Conservation (phyloP, 176 grass and related monocot genomes). For the Triticum urartu region DNA sequence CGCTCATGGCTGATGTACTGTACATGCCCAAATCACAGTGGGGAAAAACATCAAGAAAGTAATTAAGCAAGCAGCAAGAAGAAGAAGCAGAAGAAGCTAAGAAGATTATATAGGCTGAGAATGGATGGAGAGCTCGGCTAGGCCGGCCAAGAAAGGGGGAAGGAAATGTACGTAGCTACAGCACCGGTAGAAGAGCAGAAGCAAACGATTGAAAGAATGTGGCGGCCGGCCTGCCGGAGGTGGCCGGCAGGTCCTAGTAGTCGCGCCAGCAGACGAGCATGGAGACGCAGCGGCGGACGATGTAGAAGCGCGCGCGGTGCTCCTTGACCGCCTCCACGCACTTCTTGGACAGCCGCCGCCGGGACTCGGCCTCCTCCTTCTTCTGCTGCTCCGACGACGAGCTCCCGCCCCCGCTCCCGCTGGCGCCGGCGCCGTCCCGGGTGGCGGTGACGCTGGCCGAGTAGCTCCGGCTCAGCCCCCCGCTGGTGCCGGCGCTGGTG, state of each 20-base stretch:
- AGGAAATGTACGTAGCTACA: not conserved
- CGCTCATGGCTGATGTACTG: not conserved
- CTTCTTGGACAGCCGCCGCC: constrained; percentile 33
- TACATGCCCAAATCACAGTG: not conserved
- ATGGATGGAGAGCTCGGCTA: not conserved
- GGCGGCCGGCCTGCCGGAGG: not conserved
- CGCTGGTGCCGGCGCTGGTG: not conserved
- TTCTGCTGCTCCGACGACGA: not conserved
- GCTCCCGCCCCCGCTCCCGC: not conserved
- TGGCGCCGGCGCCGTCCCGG: not conserved
- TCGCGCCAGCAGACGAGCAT: constrained; percentile 84
- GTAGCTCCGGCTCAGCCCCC: constrained; percentile 44
- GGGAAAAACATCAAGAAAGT: not conserved
- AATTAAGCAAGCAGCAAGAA: not conserved
- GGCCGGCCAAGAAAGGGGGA: not conserved
- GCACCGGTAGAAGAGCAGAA: not conserved
- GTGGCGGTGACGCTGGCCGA: constrained; percentile 42
- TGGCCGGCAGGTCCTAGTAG: constrained; percentile 19
- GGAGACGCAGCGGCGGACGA: constrained; percentile 71
- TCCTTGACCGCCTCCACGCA: constrained; percentile 65
- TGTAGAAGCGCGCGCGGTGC: constrained; percentile 65
- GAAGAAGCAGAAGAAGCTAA: not conserved
- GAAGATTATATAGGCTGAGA: not conserved
- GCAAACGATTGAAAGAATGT: not conserved
- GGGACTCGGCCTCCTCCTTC: not conserved